phyloP scores from a whole-genome alignment of 2,329 filamentous ascomycete genomes.

The Penicillium olsonii region DNA sequence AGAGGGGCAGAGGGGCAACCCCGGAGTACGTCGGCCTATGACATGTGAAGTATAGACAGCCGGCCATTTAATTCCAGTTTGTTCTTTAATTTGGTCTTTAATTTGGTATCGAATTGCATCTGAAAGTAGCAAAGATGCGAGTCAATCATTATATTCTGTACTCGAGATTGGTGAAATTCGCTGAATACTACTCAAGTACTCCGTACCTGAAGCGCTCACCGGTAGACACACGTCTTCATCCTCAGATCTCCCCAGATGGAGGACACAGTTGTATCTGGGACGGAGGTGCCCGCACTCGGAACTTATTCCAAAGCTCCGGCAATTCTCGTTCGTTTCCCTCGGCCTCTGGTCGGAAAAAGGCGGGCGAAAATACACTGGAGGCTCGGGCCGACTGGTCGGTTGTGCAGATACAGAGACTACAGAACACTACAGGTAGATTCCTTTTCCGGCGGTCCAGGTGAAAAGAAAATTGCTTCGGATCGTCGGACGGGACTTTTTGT shows the following conservation, averaged over 20 bases:
- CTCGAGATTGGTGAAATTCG: no score
- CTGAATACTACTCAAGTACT: neutral
- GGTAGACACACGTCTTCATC: no score
- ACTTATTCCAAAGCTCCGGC: slow-evolving; percentile 22
- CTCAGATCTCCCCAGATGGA: no score
- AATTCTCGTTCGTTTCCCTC: slow-evolving; percentile 27
- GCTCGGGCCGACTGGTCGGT: slow-evolving; percentile 32
- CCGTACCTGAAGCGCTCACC: neutral
- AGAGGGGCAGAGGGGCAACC: slow-evolving; percentile 19
- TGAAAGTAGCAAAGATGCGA: no score
- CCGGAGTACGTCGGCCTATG: slow-evolving; percentile 10
- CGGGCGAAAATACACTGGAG: slow-evolving; percentile 20
- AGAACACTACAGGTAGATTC: slow-evolving; percentile 17
- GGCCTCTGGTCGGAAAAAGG: slow-evolving; percentile 36
- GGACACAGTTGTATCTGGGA: no score
- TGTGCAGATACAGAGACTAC: slow-evolving; percentile 7
- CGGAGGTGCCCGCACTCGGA: neutral
- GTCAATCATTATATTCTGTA: no score
- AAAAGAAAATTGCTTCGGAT: slow-evolving; percentile 4
- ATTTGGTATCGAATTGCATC: no score
- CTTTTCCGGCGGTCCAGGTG: slow-evolving; percentile 14
- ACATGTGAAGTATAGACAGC: slow-evolving; percentile 5
- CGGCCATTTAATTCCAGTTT: no score
- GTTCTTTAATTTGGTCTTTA: no score
- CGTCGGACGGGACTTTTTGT: slow-evolving; percentile 1